Conservation (phyloP, 2,329 filamentous ascomycete species). For the Pochonia chlamydosporia region DNA sequence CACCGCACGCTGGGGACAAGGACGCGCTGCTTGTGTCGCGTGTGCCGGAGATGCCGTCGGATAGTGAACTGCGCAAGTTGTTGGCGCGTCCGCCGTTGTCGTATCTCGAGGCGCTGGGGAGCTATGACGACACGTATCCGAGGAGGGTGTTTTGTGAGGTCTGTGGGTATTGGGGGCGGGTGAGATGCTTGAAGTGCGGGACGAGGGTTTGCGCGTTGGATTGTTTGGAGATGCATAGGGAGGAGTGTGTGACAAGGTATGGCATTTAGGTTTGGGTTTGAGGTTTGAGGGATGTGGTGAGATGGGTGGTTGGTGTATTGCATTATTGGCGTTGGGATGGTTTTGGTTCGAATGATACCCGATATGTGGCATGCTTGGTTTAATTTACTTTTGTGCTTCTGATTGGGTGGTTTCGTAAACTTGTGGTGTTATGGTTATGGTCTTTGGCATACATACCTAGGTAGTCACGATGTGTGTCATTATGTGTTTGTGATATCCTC, state of each 20-base stretch:
- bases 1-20: constrained; percentile 41
- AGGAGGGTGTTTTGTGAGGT: constrained; percentile 67
- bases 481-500: too few relatives aligned
- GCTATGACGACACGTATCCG: constrained; percentile 45
- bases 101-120: constrained; percentile 58
- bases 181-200: constrained; percentile 74
- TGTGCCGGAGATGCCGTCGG: constrained; percentile 52
- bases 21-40: constrained; percentile 54
- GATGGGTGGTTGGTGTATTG: constrained; percentile 12
- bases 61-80: constrained; percentile 58
- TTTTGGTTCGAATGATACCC: constrained; percentile 15
- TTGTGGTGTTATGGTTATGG: too few relatives aligned
- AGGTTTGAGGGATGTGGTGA: not conserved
- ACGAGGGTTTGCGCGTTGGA: constrained; percentile 70
- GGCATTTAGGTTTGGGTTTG: constrained; percentile 31
- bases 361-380: not conserved
- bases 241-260: constrained; percentile 64
- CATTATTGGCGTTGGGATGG: not conserved
- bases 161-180: constrained; percentile 76
- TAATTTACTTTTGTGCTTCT: too few relatives aligned
- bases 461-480: not conserved
- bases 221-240: constrained; percentile 65
- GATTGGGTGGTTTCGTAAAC: too few relatives aligned
- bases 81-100: constrained; percentile 59
- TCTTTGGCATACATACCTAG: too few relatives aligned